Percentiles rank a stretch among this genome's conserved stretches.
These are phyloP conservation scores for Eremomyces bilateralis DNA, from an alignment of 495 filamentous ascomycete species.

Conservation along the genomic window DNA sequence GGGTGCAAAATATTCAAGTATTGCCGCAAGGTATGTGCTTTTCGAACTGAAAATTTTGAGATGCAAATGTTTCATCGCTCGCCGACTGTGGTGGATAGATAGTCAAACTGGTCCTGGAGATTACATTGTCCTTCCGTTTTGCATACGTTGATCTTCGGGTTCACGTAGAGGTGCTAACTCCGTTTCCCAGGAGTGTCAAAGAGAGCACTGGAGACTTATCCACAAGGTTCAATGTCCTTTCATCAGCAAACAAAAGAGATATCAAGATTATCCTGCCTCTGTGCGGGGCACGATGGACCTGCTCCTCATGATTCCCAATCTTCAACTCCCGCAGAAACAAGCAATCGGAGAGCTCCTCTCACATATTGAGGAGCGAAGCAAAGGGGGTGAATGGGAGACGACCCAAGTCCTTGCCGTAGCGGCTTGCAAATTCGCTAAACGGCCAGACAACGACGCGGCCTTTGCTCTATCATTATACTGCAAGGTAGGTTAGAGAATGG, in stretches of 20 bases:
- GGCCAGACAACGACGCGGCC: no score
- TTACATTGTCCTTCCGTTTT: no score
- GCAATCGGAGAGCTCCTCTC: no score
- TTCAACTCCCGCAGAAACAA: no score
- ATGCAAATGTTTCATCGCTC: not conserved
- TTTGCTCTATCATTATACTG: not conserved
- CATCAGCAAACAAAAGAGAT: no score
- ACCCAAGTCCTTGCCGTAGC: not conserved
- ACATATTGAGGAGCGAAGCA: slow-evolving; percentile 18
- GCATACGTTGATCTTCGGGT: slow-evolving; percentile 1
- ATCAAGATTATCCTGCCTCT: no score
- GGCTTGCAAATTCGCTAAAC: slow-evolving; percentile 29
- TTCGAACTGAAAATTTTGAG: not conserved
- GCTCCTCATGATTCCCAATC: no score
- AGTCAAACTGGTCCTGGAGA: no score
- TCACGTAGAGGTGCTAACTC: slow-evolving; percentile 33
- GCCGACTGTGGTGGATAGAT: no score
- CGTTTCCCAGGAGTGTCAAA: slow-evolving; percentile 12
- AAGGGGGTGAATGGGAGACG: not conserved
- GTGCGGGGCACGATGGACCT: no score
- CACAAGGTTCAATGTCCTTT: no score
- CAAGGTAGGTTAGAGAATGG: slow-evolving; percentile 6
- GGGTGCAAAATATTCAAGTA: slow-evolving; percentile 41
- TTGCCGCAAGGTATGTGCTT: slow-evolving; percentile 35
- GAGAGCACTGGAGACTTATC: slow-evolving; percentile 25